phyloP scores from a whole-genome alignment of 768 basidiomycete species.

The Podaxis mareebaensis region DNA sequence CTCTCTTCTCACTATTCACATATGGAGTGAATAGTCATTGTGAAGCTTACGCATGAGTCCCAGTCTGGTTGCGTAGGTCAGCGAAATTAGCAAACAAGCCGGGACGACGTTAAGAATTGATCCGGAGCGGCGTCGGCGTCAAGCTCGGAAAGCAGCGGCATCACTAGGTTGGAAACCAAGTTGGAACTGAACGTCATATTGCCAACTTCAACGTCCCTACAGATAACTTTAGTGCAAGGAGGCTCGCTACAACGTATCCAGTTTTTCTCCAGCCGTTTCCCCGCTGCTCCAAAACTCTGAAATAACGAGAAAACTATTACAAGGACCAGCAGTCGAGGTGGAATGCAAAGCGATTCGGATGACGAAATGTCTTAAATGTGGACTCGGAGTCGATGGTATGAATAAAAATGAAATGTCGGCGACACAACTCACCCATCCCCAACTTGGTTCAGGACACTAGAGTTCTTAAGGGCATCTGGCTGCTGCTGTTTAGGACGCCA shows the following conservation, averaged over 20 bases:
- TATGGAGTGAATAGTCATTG: too few relatives aligned
- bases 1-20: too few relatives aligned
- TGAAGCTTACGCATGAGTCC: too few relatives aligned
- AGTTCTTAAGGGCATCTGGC: not conserved
- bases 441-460: not conserved
- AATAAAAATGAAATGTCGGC: not conserved
- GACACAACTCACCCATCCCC: not conserved
- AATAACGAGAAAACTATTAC: not conserved
- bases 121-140: not conserved
- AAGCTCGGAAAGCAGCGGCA: not conserved
- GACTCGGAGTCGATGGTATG: not conserved
- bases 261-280: not conserved
- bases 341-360: not conserved
- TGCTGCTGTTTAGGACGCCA: not conserved
- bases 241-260: too few relatives aligned
- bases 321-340: not conserved
- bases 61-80: not conserved
- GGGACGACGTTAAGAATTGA: not conserved
- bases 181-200: not conserved
- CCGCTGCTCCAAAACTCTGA: not conserved
- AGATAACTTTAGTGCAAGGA: too few relatives aligned
- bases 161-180: not conserved
- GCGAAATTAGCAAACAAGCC: not conserved
- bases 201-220: too few relatives aligned
- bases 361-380: slow-evolving; percentile 1